phyloP scores from a whole-genome alignment of 805 yeast species.

The Huiozyma sinensis region DNA sequence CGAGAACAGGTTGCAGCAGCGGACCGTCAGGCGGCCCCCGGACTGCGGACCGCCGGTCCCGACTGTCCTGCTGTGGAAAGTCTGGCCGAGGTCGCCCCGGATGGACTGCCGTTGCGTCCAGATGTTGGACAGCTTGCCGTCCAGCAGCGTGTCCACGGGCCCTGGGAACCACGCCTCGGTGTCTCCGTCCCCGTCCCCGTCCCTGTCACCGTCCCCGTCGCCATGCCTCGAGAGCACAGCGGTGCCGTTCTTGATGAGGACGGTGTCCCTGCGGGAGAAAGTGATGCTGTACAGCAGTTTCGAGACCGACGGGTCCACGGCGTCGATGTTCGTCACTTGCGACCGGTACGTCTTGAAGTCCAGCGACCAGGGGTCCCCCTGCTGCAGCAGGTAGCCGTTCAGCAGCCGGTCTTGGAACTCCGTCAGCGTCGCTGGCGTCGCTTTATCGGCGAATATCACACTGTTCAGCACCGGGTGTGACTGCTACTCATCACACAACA shows the following conservation, averaged over 20 bases:
- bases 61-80: conserved; percentile 11
- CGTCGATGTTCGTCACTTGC: conserved; percentile 7
- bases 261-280: conserved; percentile 19
- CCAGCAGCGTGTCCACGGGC: conserved; percentile 17
- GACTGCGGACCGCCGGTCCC: conserved; percentile 2
- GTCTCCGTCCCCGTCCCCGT: too few relatives aligned
- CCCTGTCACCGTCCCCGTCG: conserved; percentile 8
- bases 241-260: conserved; percentile 20
- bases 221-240: conserved; percentile 9
- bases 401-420: conserved; percentile 22
- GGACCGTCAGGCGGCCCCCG: conserved; percentile 7
- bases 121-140: conserved; percentile 20
- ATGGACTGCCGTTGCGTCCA: conserved; percentile 26
- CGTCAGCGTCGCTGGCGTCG: conserved; percentile 23
- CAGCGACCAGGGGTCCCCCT: conserved; percentile 23
- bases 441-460: conserved; percentile 24
- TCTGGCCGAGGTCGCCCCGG: conserved; percentile 27
- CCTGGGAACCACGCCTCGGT: conserved; percentile 18
- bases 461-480: conserved; percentile 5
- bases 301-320: conserved; percentile 4
- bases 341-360: conserved; percentile 24
- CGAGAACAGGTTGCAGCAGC: conserved; percentile 24
- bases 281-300: conserved; percentile 22
- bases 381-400: conserved; percentile 14
- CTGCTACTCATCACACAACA: too few relatives aligned